Base-by-base conservation (phyloP, 2,329 filamentous ascomycete species). In the Plenodomus tracheiphilus region DNA sequence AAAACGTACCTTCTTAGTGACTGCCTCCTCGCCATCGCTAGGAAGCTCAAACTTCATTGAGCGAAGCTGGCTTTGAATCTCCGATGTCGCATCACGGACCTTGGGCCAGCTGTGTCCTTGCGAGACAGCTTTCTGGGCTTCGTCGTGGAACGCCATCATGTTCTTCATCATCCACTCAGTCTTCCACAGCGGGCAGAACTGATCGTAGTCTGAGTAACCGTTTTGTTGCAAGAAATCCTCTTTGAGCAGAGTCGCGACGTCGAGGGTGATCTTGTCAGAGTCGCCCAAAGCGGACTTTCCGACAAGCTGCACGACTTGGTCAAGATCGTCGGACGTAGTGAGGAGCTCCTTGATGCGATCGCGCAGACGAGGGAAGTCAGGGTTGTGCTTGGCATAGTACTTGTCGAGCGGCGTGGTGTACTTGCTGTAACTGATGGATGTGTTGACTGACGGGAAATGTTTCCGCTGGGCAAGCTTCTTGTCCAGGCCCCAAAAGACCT, bases 111-210 rank as follows among this genome's bases (percentile, higher is more conserved):
- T 87, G 76, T 93, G 88, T 53, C 94, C 94, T 74, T 96, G 91
- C 5, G 88, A 82, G 69, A 99, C 84, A 6, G 91, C 91, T 84
- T 97, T 97, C 74, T 97, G 93, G 19, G 91, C 87, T 80, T 99
- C 94, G 68, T 99, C 95, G 73, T 97, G 91, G 84, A 93, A 99
- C 49, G 87, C 89, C 81, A 99, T 89, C 86, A 99, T 97, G 58
- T 91, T 88, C 84, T 96, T 97, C 94, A 99, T 99, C 94, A 99
- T 97, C 87, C 94, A 99, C 74, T 96, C 89, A 0, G 94, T 99
- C 87, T 99, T 99, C 94, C 94, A 99, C 69, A 99, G 84, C 41
- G 94, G 94, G 72, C 94, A 99, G 85, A 96, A 99, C 78, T 97
- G 92, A 72, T 99, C 94, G 73, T 99, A 97, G 76, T 97, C 91